Percentiles rank a stretch among this genome's conserved stretches.
Conservation (phyloP, 2,329 filamentous ascomycete genomes). For the Penicillium sp. region DNA sequence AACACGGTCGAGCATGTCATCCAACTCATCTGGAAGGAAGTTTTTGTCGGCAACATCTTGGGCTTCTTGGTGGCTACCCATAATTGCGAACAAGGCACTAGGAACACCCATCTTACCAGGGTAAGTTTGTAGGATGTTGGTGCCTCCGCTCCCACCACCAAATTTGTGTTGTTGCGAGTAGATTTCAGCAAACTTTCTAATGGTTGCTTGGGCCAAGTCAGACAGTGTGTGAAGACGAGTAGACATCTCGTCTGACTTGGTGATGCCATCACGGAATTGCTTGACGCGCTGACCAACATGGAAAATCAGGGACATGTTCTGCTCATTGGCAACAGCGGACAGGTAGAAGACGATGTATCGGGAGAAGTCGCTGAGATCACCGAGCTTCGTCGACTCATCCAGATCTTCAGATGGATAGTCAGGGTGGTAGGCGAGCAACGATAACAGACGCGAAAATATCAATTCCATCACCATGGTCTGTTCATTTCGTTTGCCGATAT, state of each 20-base stretch:
- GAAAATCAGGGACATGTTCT: conserved; percentile 84
- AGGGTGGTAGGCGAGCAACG: conserved; percentile 87
- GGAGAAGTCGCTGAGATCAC: conserved; percentile 73
- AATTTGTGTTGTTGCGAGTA: conserved; percentile 67
- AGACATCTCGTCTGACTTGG: conserved; percentile 49
- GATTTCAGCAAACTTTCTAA: conserved; percentile 81
- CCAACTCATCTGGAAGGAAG: conserved; percentile 74
- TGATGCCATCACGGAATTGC: conserved; percentile 78
- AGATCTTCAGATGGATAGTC: conserved; percentile 62
- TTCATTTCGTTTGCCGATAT: conserved; percentile 40
- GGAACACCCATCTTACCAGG: conserved; percentile 79
- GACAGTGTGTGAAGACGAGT: conserved; percentile 74
- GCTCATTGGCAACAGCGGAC: conserved; percentile 74
- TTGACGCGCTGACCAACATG: conserved; percentile 92
- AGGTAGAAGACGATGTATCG: conserved; percentile 91
- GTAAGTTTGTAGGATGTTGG: conserved; percentile 71
- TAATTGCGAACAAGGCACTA: conserved; percentile 70
- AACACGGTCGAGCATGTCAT: conserved; percentile 73
- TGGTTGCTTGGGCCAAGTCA: conserved; percentile 78
- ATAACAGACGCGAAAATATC: conserved; percentile 77
- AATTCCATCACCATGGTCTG: conserved; percentile 72
- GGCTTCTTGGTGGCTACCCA: conserved; percentile 74
- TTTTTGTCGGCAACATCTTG: conserved; percentile 84
- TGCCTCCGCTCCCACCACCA: conserved; percentile 36
- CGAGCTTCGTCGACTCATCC: conserved; percentile 48